Conservation (phyloP, 805 yeast genomes). For the Metschnikowia dekortorum region DNA sequence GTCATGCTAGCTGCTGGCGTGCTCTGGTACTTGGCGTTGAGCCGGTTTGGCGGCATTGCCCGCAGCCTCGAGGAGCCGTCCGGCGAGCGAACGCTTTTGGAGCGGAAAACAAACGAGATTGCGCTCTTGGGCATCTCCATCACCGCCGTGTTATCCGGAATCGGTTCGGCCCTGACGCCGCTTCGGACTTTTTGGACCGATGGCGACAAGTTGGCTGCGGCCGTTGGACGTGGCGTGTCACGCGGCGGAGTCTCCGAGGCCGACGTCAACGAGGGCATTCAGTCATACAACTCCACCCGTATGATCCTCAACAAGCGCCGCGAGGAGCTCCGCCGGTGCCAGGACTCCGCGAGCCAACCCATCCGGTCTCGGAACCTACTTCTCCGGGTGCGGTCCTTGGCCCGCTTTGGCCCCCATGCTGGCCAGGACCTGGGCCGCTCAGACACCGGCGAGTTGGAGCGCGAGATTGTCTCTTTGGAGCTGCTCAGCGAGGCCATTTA, state of each 20-base stretch:
- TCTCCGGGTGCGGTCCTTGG: constrained; percentile 38
- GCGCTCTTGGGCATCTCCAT: constrained; percentile 48
- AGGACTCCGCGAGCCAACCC: constrained; percentile 22
- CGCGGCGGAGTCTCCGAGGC: not conserved
- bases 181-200: constrained; percentile 15
- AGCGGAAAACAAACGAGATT: constrained; percentile 42
- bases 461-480: constrained; percentile 37
- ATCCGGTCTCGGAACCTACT: constrained; percentile 23
- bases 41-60: constrained; percentile 31
- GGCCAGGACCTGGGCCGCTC: constrained; percentile 5
- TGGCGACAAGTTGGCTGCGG: not conserved
- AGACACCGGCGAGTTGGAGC: constrained; percentile 32
- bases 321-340: constrained; percentile 23
- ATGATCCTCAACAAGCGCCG: constrained; percentile 31
- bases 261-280: constrained; percentile 27
- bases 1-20: constrained; percentile 8
- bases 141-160: constrained; percentile 47
- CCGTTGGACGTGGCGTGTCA: not conserved
- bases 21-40: constrained; percentile 32
- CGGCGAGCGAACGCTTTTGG: constrained; percentile 25
- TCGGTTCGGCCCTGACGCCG: constrained; percentile 48
- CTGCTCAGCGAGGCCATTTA: constrained; percentile 28
- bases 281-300: constrained; percentile 40
- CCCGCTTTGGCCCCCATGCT: constrained; percentile 11
- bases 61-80: constrained; percentile 18